Base-by-base conservation (phyloP, 1,139 yeast species). In the Debaryomyces udenii region DNA sequence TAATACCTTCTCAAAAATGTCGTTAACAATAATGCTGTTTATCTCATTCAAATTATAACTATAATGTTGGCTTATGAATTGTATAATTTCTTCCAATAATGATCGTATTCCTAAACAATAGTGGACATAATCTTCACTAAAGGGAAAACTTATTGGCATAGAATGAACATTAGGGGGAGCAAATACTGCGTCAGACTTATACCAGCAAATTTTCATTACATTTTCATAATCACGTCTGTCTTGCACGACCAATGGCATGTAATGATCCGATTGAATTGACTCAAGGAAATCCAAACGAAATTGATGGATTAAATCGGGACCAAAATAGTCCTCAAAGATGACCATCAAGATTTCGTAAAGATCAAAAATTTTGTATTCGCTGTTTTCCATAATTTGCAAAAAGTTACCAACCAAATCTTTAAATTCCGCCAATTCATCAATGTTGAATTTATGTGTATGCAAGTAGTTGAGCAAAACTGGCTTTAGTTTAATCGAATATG, bases 41-140 rank as follows among this genome's bases (percentile, higher is more conserved):
- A 80, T 56, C 55, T 75, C 68, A 57, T 67, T 57, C 50, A 64
- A 57, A 62, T 73, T 77, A 43, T 70, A 66, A 49, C 73, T 59
- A 52, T 87, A 90, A 55, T 82, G 86, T 46, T 78, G 85, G 40
- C 78, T 80, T 39, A 86, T 67, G 54, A 90, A 93, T 26, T 70
- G 65, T 26, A 80, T 71, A 32, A 86, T 74, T 46, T 81, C 81
- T 29, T 78, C 75, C 27, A 90, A 75, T 38, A 86, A 80, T 10
- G 81, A 77, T 39, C 89, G 75, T 16, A 88, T 65, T 35, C 87
- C 83, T 22, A 87, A 78, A 61, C 97, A 91, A 30, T 89, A 82
- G 63, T 87, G 84, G 13, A 94, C 91, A 55, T 89, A 91, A 49
- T 89, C 82, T 44, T 87, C 87, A 44, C 96, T 88, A 58, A 91